Base-by-base conservation (phyloP, 2,329 filamentous ascomycete genomes). In the Trematosphaeria pertusa region DNA sequence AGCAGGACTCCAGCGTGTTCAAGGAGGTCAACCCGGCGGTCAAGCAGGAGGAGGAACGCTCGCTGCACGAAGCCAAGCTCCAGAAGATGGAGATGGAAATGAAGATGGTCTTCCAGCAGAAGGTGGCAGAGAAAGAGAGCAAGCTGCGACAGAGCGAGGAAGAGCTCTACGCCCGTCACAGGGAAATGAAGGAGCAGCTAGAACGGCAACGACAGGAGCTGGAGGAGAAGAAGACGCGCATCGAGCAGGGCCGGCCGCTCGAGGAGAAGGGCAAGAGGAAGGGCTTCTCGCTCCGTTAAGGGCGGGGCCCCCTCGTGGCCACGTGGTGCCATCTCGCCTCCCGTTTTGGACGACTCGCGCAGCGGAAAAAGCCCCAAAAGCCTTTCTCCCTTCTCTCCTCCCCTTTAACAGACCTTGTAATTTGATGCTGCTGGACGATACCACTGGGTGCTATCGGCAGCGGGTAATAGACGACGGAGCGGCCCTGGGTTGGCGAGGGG, bases 31-130 rank as follows among this genome's bases (percentile, higher is more conserved):
- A 99, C 85, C 94, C 94, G 56, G 93, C 94, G 36, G 94, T 97
- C 78, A 99, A 99, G 87, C 94, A 99, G 79, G 94, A 99, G 76
- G 94, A 99, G 80, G 94, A 99, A 82, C 91, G 94, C 68, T 87
- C 89, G 57, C 83, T 99, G 63, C 94, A 99, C 83, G 94, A 99
- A 80, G 92, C 97, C 83, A 99, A 99, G 83, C 90, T 99, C 65
- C 91, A 93, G 76, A 99, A 99, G 90, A 99, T 99, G 94, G 94
- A 99, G 78, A 87, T 91, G 70, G 94, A 99, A 78, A 99, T 99
- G 94, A 99, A 99, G 90, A 96, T 97, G 90, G 94, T 99, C 63
- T 99, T 99, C 91, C 94, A 97, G 76, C 94, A 99, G 75, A 99
- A 99, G 88, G 94, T 99, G 22, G 87, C 91, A 60, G 94, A 99